These are phyloP conservation scores for Beauveria sp. DNA, from an alignment of 2,329 filamentous ascomycete genomes.

Conservation along the genomic window DNA sequence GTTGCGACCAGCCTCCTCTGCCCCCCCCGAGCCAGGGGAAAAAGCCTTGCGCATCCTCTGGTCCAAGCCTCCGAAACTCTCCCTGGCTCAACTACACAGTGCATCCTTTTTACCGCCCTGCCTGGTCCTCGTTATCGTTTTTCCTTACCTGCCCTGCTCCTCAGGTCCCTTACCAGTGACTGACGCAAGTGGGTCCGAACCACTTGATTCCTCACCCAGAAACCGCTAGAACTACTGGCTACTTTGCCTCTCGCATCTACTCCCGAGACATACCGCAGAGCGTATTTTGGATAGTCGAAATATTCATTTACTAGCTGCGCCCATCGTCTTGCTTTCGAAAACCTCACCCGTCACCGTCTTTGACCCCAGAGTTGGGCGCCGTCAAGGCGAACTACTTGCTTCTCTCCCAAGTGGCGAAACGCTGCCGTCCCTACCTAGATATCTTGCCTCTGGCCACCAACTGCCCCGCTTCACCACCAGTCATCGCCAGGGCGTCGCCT, in stretches of 20 bases:
- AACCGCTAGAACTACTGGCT: background rate
- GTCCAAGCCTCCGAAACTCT: background rate
- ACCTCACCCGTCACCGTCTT: background rate
- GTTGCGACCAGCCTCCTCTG: background rate
- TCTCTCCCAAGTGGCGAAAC: background rate
- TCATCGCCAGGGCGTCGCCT: slow-evolving; percentile 6
- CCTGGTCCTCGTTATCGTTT: background rate
- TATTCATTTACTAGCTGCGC: background rate
- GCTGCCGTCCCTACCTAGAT: background rate
- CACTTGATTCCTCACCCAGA: slow-evolving; percentile 5
- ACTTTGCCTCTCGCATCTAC: slow-evolving; percentile 10
- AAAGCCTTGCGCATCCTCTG: background rate
- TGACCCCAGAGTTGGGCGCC: slow-evolving; percentile 3
- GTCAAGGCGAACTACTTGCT: background rate
- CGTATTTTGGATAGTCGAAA: background rate
- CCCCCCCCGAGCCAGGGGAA: background rate
- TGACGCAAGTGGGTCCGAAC: background rate
- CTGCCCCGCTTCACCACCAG: slow-evolving; percentile 9
- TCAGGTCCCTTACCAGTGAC: background rate
- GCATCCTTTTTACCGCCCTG: background rate
- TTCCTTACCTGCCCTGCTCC: background rate
- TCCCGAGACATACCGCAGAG: background rate
- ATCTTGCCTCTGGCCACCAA: background rate
- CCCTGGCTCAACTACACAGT: slow-evolving; percentile 3
- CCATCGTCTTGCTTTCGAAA: background rate